Conservation (phyloP, 2,329 filamentous ascomycete species). For the Aspergillus sp. region DNA sequence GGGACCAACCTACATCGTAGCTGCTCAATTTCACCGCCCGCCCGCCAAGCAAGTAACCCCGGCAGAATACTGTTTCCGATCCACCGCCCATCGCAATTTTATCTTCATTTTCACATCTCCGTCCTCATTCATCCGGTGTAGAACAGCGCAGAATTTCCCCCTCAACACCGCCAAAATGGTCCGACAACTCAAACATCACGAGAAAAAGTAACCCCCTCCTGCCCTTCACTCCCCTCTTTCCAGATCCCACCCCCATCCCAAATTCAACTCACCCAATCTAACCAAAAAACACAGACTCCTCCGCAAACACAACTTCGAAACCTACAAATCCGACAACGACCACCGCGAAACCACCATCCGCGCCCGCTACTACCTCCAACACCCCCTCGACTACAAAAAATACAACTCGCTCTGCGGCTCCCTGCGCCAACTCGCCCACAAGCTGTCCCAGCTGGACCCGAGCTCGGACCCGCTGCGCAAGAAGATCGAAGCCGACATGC, state of each 20-base stretch:
- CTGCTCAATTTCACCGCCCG: too few species aligned
- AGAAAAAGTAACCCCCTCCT: conserved; percentile 66
- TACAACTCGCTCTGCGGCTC: conserved; percentile 70
- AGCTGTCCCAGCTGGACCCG: conserved; percentile 76
- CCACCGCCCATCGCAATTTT: conserved; percentile 4
- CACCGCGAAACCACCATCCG: conserved; percentile 81
- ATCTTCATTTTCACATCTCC: background rate
- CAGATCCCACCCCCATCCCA: background rate
- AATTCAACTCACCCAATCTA: background rate
- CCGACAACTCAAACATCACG: conserved; percentile 93
- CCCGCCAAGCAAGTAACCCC: background rate
- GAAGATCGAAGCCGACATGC: conserved; percentile 81
- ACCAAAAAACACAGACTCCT: conserved; percentile 58
- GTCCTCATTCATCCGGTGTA: background rate
- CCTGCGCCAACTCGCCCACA: conserved; percentile 86
- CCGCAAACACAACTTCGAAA: conserved; percentile 88
- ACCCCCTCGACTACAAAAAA: conserved; percentile 78
- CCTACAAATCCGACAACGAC: conserved; percentile 82
- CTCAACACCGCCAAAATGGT: conserved; percentile 64
- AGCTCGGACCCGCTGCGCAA: conserved; percentile 73
- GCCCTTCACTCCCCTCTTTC: background rate
- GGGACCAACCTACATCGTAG: too few species aligned
- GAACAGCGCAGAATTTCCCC: background rate
- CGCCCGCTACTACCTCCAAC: conserved; percentile 86
- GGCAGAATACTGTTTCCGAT: background rate